Evolutionary conservation across 73 alveolate genomes (phyloP).

Genomic region (Uronychia binucleata): DNA sequence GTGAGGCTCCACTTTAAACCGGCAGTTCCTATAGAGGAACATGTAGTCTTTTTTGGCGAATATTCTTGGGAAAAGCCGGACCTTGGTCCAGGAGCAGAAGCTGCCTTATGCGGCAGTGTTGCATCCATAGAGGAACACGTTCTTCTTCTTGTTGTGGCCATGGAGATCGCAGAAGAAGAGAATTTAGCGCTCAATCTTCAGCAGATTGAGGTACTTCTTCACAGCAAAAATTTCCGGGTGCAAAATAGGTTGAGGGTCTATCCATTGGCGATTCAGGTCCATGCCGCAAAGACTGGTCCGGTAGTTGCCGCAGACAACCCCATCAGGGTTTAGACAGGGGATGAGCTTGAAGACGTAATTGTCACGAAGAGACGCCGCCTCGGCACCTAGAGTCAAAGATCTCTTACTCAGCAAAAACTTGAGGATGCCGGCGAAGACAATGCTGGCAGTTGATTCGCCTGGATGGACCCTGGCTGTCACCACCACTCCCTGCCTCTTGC

Average conservation of each 20-base stretch:
- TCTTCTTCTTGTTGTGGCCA: constrained; percentile 70
- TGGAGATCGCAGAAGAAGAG: constrained; percentile 82
- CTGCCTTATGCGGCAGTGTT: constrained; percentile 55
- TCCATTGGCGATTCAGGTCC: constrained; percentile 93
- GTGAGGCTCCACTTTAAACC: constrained; percentile 22
- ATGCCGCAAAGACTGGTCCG: constrained; percentile 82
- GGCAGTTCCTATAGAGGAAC: constrained; percentile 29
- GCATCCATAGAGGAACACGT: constrained; percentile 65
- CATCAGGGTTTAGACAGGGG: constrained; percentile 91
- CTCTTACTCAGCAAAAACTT: constrained; percentile 77
- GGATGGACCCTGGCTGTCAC: constrained; percentile 89
- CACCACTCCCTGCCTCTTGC: constrained; percentile 65
- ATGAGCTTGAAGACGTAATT: constrained; percentile 82
- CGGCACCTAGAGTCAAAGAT: constrained; percentile 54
- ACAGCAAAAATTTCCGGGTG: constrained; percentile 86
- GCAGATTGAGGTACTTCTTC: constrained; percentile 34
- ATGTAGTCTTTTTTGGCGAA: constrained; percentile 17
- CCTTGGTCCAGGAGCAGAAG: constrained; percentile 35
- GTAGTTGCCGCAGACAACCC: constrained; percentile 91
- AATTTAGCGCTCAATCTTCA: constrained; percentile 67
- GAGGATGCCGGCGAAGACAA: constrained; percentile 81
- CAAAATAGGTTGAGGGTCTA: constrained; percentile 78
- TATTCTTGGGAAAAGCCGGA: constrained; percentile 39
- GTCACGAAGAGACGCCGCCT: constrained; percentile 77
- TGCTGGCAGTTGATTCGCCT: constrained; percentile 88